Evolutionary conservation across 1,284 basidiomycete species (phyloP).

Genomic region (Microbotryum violaceum): DNA sequence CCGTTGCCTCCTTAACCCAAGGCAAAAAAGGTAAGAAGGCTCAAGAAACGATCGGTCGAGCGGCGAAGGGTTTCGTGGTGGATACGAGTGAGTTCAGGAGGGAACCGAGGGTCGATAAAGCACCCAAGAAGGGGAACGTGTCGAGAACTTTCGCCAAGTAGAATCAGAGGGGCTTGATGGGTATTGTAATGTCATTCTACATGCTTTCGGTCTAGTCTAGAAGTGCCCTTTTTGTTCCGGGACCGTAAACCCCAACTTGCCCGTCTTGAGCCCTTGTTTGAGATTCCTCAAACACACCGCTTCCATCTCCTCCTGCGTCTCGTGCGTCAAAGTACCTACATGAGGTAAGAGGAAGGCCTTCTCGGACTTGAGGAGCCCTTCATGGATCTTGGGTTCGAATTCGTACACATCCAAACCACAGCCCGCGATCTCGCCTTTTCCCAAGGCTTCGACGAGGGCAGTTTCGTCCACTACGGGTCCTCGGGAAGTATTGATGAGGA

Average conservation of each 20-base stretch:
- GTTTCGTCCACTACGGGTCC: slow-evolving; percentile 83
- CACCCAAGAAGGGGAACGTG: slow-evolving; percentile 18
- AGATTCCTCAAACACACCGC: slow-evolving; percentile 39
- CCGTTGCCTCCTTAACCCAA: slow-evolving; percentile 2
- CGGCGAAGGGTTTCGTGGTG: slow-evolving; percentile 14
- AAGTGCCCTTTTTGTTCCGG: slow-evolving; percentile 36
- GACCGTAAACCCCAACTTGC: slow-evolving; percentile 37
- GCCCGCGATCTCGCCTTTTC: slow-evolving; percentile 50
- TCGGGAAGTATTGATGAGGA: slow-evolving; percentile 82
- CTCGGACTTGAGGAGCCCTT: slow-evolving; percentile 65
- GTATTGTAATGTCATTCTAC: too few species aligned
- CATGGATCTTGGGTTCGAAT: slow-evolving; percentile 50
- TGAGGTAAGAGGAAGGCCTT: slow-evolving; percentile 79
- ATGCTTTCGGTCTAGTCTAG: neutral
- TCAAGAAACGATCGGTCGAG: neutral
- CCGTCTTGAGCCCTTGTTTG: slow-evolving; percentile 35
- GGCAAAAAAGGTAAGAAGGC: slow-evolving; percentile 14
- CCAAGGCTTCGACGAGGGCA: slow-evolving; percentile 72
- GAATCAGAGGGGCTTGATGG: neutral
- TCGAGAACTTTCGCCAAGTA: slow-evolving; percentile 12
- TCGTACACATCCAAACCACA: slow-evolving; percentile 27
- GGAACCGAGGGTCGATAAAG: slow-evolving; percentile 25
- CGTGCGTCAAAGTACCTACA: slow-evolving; percentile 54
- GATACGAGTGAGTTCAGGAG: slow-evolving; percentile 25
- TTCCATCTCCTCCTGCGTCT: slow-evolving; percentile 42